Evolutionary conservation across 208 protist genomes (phyloP).

Genomic region (Crithidia sp.): DNA sequence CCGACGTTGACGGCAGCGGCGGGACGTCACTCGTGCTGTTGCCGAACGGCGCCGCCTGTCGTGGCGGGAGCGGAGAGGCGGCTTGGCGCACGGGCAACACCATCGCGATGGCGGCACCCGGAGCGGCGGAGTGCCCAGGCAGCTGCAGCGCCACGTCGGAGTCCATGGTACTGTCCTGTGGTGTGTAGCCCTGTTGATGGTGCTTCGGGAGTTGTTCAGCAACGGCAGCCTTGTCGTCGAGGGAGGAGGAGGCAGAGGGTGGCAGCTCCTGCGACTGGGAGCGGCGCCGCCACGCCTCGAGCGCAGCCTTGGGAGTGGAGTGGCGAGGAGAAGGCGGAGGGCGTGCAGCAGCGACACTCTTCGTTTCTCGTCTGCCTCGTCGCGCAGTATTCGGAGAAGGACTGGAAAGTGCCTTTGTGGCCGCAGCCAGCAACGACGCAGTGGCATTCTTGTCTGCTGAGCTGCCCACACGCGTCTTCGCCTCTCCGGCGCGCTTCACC

Average conservation of each 20-base stretch:
- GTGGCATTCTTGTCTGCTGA: no score
- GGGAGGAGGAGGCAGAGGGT: not conserved
- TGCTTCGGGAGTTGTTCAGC: no score
- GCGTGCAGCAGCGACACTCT: not conserved
- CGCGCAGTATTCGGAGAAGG: not conserved
- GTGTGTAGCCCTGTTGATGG: not conserved
- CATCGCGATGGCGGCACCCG: not conserved
- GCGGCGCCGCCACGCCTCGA: constrained; percentile 7
- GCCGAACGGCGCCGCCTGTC: constrained; percentile 3
- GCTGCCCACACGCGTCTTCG: no score
- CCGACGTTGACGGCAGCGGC: not conserved
- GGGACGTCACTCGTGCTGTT: not conserved
- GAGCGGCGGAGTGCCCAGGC: not conserved
- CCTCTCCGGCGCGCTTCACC: not conserved
- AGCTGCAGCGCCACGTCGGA: not conserved
- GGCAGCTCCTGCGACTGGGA: not conserved
- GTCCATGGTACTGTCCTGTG: not conserved
- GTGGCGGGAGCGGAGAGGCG: not conserved
- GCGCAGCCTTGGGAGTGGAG: not conserved
- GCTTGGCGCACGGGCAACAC: not conserved
- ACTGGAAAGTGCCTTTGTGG: not conserved
- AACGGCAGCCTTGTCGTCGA: not conserved
- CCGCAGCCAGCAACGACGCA: no score
- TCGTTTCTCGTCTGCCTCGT: not conserved
- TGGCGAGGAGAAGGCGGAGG: not conserved